These are phyloP conservation scores for Hygrophorus pudorinus DNA, from an alignment of 768 basidiomycete species.

Conservation along the genomic window DNA sequence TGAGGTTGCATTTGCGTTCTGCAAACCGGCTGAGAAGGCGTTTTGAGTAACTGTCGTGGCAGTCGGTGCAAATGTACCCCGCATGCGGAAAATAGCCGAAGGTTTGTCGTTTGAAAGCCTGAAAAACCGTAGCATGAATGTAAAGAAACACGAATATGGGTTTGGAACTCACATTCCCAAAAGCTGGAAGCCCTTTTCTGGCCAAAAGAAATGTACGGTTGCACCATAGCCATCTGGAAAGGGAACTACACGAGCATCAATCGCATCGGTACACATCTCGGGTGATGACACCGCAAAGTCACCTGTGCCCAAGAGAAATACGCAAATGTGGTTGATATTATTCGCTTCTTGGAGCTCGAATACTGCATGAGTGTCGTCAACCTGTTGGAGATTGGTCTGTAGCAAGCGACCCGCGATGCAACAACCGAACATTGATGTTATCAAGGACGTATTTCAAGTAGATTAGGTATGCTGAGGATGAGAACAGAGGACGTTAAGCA, in stretches of 20 bases:
- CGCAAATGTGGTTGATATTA: slow-evolving; percentile 76
- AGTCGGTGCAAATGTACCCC: slow-evolving; percentile 45
- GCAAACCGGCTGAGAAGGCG: slow-evolving; percentile 25
- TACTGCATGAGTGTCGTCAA: slow-evolving; percentile 76
- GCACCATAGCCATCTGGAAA: slow-evolving; percentile 82
- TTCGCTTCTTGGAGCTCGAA: slow-evolving; percentile 67
- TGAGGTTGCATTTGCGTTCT: slow-evolving; percentile 26
- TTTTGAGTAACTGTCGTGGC: slow-evolving; percentile 25
- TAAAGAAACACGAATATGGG: background rate
- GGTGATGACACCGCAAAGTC: slow-evolving; percentile 13
- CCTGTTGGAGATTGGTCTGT: slow-evolving; percentile 72
- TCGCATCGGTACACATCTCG: background rate
- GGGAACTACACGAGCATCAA: slow-evolving; percentile 34
- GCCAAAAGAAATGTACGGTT: slow-evolving; percentile 80
- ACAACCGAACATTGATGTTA: slow-evolving; percentile 64
- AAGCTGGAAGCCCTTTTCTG: slow-evolving; percentile 78
- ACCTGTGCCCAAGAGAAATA: slow-evolving; percentile 78
- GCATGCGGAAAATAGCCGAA: slow-evolving; percentile 78
- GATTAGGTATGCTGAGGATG: too few relatives aligned
- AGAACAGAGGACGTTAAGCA: too few relatives aligned
- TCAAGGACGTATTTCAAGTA: too few relatives aligned
- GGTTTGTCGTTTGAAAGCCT: slow-evolving; percentile 90
- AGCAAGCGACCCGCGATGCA: slow-evolving; percentile 68
- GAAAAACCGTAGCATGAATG: background rate
- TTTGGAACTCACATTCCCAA: slow-evolving; percentile 63